Base-by-base conservation (phyloP, 2,329 filamentous ascomycete species). In the Colletotrichum eleusines region DNA sequence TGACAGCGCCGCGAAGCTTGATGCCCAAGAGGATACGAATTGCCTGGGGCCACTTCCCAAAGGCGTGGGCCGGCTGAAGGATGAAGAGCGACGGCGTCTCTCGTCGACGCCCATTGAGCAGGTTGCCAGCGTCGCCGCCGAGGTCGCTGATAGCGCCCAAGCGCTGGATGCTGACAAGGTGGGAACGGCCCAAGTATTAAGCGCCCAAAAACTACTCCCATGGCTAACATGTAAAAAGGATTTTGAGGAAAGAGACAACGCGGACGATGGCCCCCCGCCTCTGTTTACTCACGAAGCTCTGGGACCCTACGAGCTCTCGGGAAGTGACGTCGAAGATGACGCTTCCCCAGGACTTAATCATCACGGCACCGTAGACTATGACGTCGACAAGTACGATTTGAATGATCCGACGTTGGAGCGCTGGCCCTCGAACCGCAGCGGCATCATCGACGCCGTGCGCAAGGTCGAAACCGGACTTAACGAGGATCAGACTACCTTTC, bases 261-360 rank as follows among this genome's bases (percentile, higher is more conserved):
- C 23, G 12, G 68, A 74, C 6, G 74, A 75, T 14, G 71, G 75
- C 38, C 72, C 77, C 59, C 79, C 80, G 1, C 84, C 84, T 1
- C 77, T 86, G 6, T 86, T 86, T 72, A 79, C 84, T 5, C 84
- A 87, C 66, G 85, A 87, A 73, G 80, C 80, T 44, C 78, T 83
- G 42, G 84, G 84, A 12, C 79, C 81, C n/a, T 81, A 82, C 65
- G 78, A 80, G 38, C 77, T 80, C 46, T 77, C 76, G 20, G 78
- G 80, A 50, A 76, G 78, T 26, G 78, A 78, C 12, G 73, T 75
- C 9, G 76, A 81, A 55, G 78, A 78, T 11, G 44, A 40, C 1
- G 20, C 16, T 26, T 23, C 50, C 9, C 42, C 62, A n/a, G 42
- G 68, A n/a, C 20, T 38, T 20, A 60, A 63, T 8, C 63, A 69